Evolutionary conservation across 768 basidiomycete species (phyloP), one percentile per base, ranked within the genome.

Genomic region (Tricholoma flavovirens): DNA sequence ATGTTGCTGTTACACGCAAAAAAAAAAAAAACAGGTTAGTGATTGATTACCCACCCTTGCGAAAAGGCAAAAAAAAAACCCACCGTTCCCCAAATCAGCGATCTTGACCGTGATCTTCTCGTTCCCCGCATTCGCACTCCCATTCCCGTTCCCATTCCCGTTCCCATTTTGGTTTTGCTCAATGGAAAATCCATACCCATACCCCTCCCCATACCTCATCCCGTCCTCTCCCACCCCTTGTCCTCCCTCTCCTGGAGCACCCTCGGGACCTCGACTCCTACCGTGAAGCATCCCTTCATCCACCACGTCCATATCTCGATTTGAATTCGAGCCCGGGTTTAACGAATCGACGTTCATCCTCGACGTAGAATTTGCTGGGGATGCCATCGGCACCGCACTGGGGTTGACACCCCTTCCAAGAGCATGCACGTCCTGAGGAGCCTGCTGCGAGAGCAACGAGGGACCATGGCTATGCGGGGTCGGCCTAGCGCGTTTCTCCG

Each of bases 31-130:
- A n/a, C n/a, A n/a, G n/a, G n/a, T n/a, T n/a, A n/a, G n/a, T n/a
- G n/a, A n/a, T n/a, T n/a, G n/a, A n/a, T n/a, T n/a, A n/a, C n/a
- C n/a, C n/a, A n/a, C n/a, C n/a, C n/a, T n/a, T n/a, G n/a, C n/a
- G 40, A 30, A 55, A 36, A 24, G 51, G 54, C n/a, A 51, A 42
- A 49, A 36, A 60, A 10, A 42, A 56, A 19, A 72, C 84, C 57
- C 67, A 84, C 93, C 93, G 70, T 98, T 98, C 7, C 97, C 97
- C 53, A 99, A 73, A 80, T 99, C 97, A 29, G 96, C 97, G 67
- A 99, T 98, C 80, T 98, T 98, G 52, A 99, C 97, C 5, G 94
- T 98, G 59, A 98, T 97, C 68, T 83, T 83, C 66, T 90, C 84
- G 11, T 54, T 65, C 15, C 50, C 51, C 56, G 62, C 24, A n/a